A percentile compares a stretch with the other conserved stretches of the same genome.
Evolutionary conservation across 495 filamentous ascomycete species (phyloP).

Genomic region (Penicillium turbatum): DNA sequence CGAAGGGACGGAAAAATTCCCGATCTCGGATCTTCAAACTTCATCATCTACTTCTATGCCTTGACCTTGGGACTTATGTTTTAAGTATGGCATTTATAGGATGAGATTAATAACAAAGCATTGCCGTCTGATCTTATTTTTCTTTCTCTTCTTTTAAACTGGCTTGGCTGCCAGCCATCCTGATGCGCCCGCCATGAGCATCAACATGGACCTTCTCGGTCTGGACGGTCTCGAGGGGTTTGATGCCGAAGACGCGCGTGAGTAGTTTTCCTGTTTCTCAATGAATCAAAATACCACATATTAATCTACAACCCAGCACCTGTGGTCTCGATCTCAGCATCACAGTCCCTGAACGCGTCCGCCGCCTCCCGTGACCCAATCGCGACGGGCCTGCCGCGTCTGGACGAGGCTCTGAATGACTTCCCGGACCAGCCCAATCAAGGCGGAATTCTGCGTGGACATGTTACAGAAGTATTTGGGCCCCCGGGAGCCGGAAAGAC

Average conservation of each 20-base stretch:
- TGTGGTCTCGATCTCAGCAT: constrained; percentile 82
- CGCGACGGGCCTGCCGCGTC: constrained; percentile 58
- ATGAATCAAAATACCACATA: not conserved
- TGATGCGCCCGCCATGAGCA: constrained; percentile 19
- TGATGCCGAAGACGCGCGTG: constrained; percentile 27
- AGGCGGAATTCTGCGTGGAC: constrained; percentile 61
- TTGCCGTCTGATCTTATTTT: not conserved
- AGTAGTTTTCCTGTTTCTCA: constrained; percentile 4
- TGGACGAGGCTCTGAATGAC: constrained; percentile 53
- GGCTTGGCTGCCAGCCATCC: constrained; percentile 3
- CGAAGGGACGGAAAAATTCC: not conserved
- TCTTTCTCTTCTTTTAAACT: not conserved
- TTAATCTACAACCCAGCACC: constrained; percentile 37
- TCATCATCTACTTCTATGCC: not conserved
- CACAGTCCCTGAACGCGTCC: constrained; percentile 69
- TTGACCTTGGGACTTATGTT: not conserved
- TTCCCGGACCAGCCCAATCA: constrained; percentile 4
- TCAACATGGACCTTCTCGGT: constrained; percentile 31
- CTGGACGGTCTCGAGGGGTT: constrained; percentile 15
- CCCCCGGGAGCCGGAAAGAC: constrained; percentile 89
- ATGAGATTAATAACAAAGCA: not conserved
- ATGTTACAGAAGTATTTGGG: constrained; percentile 85
- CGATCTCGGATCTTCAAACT: constrained; percentile 2
- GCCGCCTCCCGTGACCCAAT: constrained; percentile 49
- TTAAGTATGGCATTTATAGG: not conserved